A percentile compares a stretch with the other conserved stretches of the same genome.
phyloP scores from a whole-genome alignment of 768 basidiomycete genomes.

The Cystofilobasidium capitatum region DNA sequence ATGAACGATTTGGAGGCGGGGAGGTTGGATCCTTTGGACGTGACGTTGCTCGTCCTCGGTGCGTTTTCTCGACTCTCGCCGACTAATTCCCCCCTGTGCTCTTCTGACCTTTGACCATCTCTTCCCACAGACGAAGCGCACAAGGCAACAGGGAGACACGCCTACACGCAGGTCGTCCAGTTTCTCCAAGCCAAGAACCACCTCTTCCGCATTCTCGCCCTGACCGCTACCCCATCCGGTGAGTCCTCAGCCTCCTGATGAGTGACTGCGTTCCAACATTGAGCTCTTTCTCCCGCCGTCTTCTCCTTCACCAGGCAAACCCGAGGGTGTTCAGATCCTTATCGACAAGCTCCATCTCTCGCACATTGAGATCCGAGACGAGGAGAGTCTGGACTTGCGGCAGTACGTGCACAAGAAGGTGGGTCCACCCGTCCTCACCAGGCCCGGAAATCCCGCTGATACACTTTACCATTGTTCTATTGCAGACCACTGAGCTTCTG shows the following conservation, averaged over 20 bases:
- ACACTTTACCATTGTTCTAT: background rate
- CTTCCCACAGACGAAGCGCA: constrained; percentile 73
- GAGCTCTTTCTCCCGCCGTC: background rate
- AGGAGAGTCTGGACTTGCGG: constrained; percentile 74
- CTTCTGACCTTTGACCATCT: background rate
- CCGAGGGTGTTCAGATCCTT: constrained; percentile 77
- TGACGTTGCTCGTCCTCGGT: constrained; percentile 84
- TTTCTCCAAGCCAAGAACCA: constrained; percentile 91
- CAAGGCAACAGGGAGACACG: constrained; percentile 82
- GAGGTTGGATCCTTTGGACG: constrained; percentile 64
- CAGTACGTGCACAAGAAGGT: constrained; percentile 84
- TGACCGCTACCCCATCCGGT: constrained; percentile 74
- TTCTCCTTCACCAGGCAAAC: constrained; percentile 45
- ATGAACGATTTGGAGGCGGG: constrained; percentile 70
- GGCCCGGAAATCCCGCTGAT: too few species aligned
- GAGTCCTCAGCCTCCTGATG: background rate
- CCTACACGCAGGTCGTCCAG: constrained; percentile 79
- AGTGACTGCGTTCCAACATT: background rate
- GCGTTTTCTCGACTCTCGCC: constrained; percentile 26
- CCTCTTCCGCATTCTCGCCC: constrained; percentile 78
- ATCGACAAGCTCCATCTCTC: constrained; percentile 93
- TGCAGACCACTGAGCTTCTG: constrained; percentile 17
- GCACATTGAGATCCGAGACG: constrained; percentile 86
- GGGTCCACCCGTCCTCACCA: constrained; percentile 18
- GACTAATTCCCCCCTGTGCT: background rate